Conservation (phyloP, 2,329 filamentous ascomycete genomes). For the Tricladium varicosporioides region DNA sequence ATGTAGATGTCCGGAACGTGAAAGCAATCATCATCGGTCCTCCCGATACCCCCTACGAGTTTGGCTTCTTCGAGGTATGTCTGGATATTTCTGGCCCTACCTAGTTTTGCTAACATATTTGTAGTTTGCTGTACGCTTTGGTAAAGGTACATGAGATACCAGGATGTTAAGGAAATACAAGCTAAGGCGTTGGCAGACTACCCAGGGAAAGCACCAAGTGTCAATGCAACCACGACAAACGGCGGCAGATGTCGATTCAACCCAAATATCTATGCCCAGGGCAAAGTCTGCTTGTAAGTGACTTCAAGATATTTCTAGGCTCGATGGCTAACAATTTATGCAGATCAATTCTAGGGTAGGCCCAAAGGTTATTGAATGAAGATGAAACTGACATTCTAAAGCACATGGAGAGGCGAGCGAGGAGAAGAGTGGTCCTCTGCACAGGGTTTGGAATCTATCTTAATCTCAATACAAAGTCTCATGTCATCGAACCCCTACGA, state of each 20-base stretch:
- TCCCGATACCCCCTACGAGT: conserved; percentile 93
- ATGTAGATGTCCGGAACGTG: conserved; percentile 85
- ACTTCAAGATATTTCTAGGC: background rate
- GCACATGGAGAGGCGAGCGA: conserved; percentile 87
- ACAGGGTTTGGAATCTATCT: conserved; percentile 88
- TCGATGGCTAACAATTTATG: conserved; percentile 21
- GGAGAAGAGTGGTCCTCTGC: conserved; percentile 97
- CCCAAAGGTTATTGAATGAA: background rate
- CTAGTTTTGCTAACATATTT: conserved; percentile 29
- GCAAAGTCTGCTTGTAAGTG: conserved; percentile 87
- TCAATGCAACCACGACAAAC: conserved; percentile 80
- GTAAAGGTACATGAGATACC: conserved; percentile 55
- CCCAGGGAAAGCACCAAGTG: conserved; percentile 62
- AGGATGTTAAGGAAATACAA: background rate
- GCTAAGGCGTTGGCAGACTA: conserved; percentile 62
- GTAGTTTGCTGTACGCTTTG: conserved; percentile 75
- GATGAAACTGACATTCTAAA: conserved; percentile 37
- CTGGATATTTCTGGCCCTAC: background rate
- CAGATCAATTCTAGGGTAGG: conserved; percentile 82
- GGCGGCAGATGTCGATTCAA: conserved; percentile 88
- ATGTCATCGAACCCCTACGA: conserved; percentile 94
- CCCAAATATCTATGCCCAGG: conserved; percentile 89
- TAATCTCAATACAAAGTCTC: conserved; percentile 93
- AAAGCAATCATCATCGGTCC: conserved; percentile 88
- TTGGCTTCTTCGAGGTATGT: conserved; percentile 90